phyloP scores from a whole-genome alignment of 108 stramenopile genomes.

The Aurantiochytrium sp. region DNA sequence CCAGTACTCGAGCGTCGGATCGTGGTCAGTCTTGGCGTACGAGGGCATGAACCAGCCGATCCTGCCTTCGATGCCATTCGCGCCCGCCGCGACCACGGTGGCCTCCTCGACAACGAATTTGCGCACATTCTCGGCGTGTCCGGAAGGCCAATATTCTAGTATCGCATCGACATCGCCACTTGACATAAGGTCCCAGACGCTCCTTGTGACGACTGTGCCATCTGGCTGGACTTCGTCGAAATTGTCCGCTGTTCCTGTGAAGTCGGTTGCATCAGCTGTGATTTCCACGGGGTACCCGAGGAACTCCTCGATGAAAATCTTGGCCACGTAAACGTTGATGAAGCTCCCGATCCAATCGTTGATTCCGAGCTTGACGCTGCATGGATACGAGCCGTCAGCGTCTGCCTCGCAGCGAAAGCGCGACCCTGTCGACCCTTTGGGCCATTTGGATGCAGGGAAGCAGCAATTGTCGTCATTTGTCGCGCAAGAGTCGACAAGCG shows the following conservation, averaged over 20 bases:
- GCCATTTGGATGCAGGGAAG: not conserved
- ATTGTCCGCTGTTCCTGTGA: not conserved
- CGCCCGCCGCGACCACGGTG: not conserved
- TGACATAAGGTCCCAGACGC: not conserved
- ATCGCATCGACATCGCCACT: not conserved
- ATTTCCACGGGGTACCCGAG: constrained; percentile 9
- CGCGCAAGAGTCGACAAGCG: not conserved
- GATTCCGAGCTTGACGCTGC: not conserved
- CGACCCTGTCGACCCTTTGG: not conserved
- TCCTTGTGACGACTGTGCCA: not conserved
- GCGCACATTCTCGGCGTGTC: not conserved
- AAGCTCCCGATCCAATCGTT: not conserved
- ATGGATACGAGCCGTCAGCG: not conserved
- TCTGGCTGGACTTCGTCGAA: not conserved
- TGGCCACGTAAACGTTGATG: not conserved
- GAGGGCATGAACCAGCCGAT: constrained; percentile 12
- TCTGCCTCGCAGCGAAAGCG: constrained; percentile 5
- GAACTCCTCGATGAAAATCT: constrained; percentile 25
- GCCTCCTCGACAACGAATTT: not conserved
- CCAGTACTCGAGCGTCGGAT: not conserved
- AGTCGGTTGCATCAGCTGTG: not conserved
- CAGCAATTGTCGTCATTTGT: not conserved
- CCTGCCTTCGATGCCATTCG: not conserved
- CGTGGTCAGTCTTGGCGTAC: not conserved
- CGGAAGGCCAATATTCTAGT: not conserved